These are phyloP conservation scores for Verticillium albo-atrum DNA, from an alignment of 2,329 filamentous ascomycete genomes.

Conservation along the genomic window DNA sequence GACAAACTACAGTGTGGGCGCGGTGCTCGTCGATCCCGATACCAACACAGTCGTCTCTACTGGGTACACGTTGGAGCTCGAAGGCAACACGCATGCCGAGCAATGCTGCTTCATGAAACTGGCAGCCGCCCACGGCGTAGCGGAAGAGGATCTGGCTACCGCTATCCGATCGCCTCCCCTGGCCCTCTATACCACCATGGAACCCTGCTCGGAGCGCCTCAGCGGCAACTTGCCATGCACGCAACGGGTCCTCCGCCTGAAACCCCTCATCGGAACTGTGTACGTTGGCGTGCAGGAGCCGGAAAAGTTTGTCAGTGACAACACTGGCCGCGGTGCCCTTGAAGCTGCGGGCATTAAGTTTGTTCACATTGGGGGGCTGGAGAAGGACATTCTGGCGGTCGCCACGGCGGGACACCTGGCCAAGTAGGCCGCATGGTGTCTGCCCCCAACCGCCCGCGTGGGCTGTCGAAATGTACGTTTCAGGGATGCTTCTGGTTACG, in stretches of 20 bases:
- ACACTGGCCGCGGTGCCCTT: constrained; percentile 68
- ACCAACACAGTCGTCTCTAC: constrained; percentile 63
- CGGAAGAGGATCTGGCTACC: constrained; percentile 50
- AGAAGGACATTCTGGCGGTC: constrained; percentile 74
- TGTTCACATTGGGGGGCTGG: constrained; percentile 67
- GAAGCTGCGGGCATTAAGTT: constrained; percentile 70
- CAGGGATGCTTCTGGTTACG: too few relatives aligned
- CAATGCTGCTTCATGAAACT: constrained; percentile 85
- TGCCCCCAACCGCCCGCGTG: too few relatives aligned
- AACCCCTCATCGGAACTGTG: constrained; percentile 64
- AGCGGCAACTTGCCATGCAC: constrained; percentile 76
- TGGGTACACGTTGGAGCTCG: constrained; percentile 86
- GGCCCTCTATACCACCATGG: constrained; percentile 88
- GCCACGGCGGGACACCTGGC: constrained; percentile 73
- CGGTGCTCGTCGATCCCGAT: constrained; percentile 65
- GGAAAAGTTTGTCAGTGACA: constrained; percentile 81
- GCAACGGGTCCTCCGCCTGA: constrained; percentile 67
- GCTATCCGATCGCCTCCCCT: constrained; percentile 32
- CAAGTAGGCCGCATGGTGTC: neutral
- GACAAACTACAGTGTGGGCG: constrained; percentile 91
- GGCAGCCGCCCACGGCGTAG: constrained; percentile 37
- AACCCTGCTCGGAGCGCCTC: constrained; percentile 71
- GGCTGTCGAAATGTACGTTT: too few relatives aligned
- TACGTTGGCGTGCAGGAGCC: constrained; percentile 89
- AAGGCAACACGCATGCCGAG: constrained; percentile 94